Evolutionary conservation across 768 basidiomycete species (phyloP).

Genomic region (Leccinum obscurum): DNA sequence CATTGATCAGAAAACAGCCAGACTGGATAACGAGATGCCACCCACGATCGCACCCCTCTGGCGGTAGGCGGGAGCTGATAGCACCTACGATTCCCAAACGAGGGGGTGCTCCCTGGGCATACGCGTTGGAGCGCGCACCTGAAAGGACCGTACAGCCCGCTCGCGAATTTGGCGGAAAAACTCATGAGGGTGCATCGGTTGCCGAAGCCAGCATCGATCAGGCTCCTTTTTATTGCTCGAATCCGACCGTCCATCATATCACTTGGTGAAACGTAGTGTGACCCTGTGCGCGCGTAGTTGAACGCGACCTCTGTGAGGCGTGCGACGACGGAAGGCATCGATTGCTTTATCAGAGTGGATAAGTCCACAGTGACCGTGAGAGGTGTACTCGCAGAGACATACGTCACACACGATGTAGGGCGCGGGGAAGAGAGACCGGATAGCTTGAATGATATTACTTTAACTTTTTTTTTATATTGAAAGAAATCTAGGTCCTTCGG

Average conservation of each 20-base stretch:
- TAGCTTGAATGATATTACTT: conserved; percentile 54
- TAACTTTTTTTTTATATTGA: too few species aligned
- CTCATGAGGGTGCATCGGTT: conserved; percentile 90
- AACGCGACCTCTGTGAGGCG: conserved; percentile 56
- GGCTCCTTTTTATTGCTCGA: conserved; percentile 78
- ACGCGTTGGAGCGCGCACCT: conserved; percentile 43
- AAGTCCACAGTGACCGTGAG: conserved; percentile 94
- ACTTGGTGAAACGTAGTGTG: conserved; percentile 76
- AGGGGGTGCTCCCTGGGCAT: conserved; percentile 52
- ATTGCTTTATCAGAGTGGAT: conserved; percentile 76
- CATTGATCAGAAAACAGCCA: conserved; percentile 2
- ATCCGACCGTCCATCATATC: conserved; percentile 99
- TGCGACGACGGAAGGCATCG: conserved; percentile 41
- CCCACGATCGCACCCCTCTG: conserved; percentile 89
- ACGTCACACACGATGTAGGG: conserved; percentile 59
- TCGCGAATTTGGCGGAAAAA: conserved; percentile 27
- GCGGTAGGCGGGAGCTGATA: conserved; percentile 92
- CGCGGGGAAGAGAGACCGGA: conserved; percentile 72
- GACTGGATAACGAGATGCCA: conserved; percentile 10
- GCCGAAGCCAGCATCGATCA: conserved; percentile 82
- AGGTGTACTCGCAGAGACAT: conserved; percentile 98
- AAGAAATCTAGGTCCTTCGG: conserved; percentile 63
- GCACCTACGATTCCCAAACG: conserved; percentile 95
- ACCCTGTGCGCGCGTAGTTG: conserved; percentile 28
- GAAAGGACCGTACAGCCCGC: conserved; percentile 94